Evolutionary conservation across 2,329 filamentous ascomycete genomes (phyloP).

Genomic region (Epicoccum nigrum): DNA sequence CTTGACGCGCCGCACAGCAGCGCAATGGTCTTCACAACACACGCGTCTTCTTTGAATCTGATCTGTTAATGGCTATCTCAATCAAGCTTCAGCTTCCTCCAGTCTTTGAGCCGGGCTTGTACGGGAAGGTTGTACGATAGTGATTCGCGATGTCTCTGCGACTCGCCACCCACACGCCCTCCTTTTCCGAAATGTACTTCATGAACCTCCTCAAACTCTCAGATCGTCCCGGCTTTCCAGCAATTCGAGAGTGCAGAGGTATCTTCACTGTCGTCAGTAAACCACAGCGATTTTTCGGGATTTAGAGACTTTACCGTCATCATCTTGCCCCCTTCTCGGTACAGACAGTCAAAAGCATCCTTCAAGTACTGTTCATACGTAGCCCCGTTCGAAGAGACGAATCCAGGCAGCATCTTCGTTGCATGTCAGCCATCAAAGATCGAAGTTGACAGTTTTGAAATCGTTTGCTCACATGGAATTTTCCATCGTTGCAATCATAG

Average conservation of each 20-base stretch:
- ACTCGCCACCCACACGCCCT: slow-evolving; percentile 62
- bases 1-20: no score
- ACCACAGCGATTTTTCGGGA: no score
- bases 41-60: no score
- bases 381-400: slow-evolving; percentile 1
- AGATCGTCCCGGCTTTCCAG: slow-evolving; percentile 59
- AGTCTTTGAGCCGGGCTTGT: slow-evolving; percentile 36
- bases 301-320: slow-evolving; percentile 51
- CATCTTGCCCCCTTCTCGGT: slow-evolving; percentile 60
- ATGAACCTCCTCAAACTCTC: slow-evolving; percentile 59
- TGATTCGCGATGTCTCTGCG: slow-evolving; percentile 59
- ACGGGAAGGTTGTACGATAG: slow-evolving; percentile 57
- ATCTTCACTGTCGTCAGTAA: slow-evolving; percentile 65
- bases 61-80: no score
- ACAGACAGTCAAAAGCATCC: slow-evolving; percentile 60
- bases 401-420: slow-evolving; percentile 12
- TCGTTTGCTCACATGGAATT: no score
- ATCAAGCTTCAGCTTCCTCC: slow-evolving; percentile 8
- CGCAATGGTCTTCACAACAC: no score
- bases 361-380: slow-evolving; percentile 41
- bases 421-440: slow-evolving; percentile 27
- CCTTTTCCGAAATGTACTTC: slow-evolving; percentile 59
- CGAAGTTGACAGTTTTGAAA: no score
- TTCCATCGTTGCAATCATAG: slow-evolving; percentile 16
- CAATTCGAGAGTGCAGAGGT: slow-evolving; percentile 58